These are phyloP conservation scores for Hymenoscyphus infarciens DNA, from an alignment of 2,329 filamentous ascomycete genomes.

Conservation along the genomic window DNA sequence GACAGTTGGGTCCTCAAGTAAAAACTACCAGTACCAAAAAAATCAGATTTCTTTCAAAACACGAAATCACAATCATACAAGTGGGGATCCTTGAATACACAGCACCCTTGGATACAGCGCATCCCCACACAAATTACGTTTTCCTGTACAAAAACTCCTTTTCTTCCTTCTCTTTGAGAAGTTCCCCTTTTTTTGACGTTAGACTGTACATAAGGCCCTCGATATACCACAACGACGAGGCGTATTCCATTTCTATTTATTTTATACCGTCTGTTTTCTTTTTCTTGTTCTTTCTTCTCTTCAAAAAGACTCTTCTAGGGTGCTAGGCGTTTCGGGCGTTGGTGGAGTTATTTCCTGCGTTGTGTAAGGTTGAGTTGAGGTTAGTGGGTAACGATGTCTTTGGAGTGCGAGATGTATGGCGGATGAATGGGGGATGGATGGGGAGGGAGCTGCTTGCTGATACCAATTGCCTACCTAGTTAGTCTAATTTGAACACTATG, in stretches of 20 bases:
- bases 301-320: not conserved
- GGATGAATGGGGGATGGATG: no score
- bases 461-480: no score
- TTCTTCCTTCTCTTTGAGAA: not conserved
- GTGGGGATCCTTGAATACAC: no score
- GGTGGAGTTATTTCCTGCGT: no score
- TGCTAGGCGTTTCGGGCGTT: not conserved
- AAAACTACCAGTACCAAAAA: not conserved
- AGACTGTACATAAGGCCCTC: not conserved
- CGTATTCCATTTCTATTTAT: no score
- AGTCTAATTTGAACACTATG: no score
- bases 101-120: no score
- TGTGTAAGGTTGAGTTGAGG: no score
- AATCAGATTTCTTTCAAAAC: not conserved
- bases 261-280: not conserved
- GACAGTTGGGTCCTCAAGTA: not conserved
- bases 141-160: not conserved
- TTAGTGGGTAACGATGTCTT: no score
- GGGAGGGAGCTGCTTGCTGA: no score
- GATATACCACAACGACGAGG: no score
- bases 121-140: not conserved
- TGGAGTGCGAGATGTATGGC: no score
- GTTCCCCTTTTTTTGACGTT: not conserved
- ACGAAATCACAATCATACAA: not conserved
- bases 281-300: not conserved